Evolutionary conservation across 78 protist species (phyloP).

Genomic region (Monocercomonoides exilis): DNA sequence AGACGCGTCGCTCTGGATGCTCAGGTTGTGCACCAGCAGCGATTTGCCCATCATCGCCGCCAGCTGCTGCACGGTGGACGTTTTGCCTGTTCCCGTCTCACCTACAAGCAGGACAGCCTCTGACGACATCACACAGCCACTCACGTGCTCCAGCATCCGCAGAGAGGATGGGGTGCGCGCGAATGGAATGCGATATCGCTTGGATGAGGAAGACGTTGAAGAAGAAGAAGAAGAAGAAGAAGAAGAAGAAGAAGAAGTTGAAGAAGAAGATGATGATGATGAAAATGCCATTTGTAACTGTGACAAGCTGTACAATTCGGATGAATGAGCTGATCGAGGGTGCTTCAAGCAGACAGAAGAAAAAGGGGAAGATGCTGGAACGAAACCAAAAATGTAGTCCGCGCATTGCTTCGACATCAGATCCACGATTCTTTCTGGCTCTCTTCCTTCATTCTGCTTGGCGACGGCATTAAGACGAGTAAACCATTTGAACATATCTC

Average conservation of each 20-base stretch:
- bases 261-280: conserved; percentile 17
- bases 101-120: conserved; percentile 83
- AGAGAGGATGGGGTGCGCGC: conserved; percentile 61
- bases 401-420: no score
- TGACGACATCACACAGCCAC: conserved; percentile 48
- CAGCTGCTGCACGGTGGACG: conserved; percentile 82
- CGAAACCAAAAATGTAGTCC: no score
- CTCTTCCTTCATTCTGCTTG: no score
- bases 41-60: conserved; percentile 49
- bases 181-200: conserved; percentile 15
- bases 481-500: conserved; percentile 73
- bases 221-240: background rate
- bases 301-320: conserved; percentile 4
- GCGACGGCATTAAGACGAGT: no score
- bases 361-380: background rate
- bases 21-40: conserved; percentile 65
- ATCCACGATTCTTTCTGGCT: no score
- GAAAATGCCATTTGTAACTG: background rate
- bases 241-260: background rate
- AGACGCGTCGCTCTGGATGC: conserved; percentile 84
- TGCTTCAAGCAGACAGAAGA: background rate
- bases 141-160: conserved; percentile 63
- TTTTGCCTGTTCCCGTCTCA: conserved; percentile 93
- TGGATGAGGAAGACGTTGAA: conserved; percentile 17
- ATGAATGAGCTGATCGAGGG: background rate